Conservation (phyloP, 2,329 filamentous ascomycete genomes). For the Gnomoniopsis smithogilvyi region DNA sequence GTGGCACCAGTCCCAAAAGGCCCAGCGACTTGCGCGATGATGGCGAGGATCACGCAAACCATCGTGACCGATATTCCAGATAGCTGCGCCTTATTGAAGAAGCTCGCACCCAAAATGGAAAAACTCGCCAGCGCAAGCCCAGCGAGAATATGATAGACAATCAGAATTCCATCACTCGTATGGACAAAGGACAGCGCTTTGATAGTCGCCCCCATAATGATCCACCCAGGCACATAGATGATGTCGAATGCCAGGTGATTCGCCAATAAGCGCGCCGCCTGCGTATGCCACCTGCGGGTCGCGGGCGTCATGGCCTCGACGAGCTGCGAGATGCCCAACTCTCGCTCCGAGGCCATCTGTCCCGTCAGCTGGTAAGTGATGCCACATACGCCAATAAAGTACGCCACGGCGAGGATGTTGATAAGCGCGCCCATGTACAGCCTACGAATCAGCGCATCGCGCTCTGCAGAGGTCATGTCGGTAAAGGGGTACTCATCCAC, state of each 20-base stretch:
- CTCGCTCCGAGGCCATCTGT: conserved; percentile 79
- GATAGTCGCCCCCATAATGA: conserved; percentile 68
- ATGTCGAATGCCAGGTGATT: conserved; percentile 78
- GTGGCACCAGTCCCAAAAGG: conserved; percentile 62
- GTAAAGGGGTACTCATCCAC: conserved; percentile 73
- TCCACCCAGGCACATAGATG: conserved; percentile 80
- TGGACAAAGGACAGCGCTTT: conserved; percentile 61
- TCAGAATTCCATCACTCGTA: conserved; percentile 61
- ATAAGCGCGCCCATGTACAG: conserved; percentile 72
- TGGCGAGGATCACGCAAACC: conserved; percentile 69
- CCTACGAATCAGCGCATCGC: conserved; percentile 61
- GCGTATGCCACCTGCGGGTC: conserved; percentile 68
- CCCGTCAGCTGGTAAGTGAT: conserved; percentile 86
- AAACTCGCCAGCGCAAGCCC: conserved; percentile 77
- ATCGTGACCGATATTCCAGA: conserved; percentile 80
- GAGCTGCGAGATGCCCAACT: conserved; percentile 82
- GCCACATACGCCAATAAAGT: conserved; percentile 76
- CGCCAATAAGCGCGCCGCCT: conserved; percentile 72
- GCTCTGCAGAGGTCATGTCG: conserved; percentile 63
- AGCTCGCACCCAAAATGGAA: conserved; percentile 74
- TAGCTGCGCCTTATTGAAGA: conserved; percentile 85
- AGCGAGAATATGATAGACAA: conserved; percentile 72
- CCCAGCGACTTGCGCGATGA: conserved; percentile 74
- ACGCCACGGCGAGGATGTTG: conserved; percentile 72
- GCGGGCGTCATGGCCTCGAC: conserved; percentile 92